phyloP scores from a whole-genome alignment of 2,329 filamentous ascomycete genomes.

The Nemania serpens region DNA sequence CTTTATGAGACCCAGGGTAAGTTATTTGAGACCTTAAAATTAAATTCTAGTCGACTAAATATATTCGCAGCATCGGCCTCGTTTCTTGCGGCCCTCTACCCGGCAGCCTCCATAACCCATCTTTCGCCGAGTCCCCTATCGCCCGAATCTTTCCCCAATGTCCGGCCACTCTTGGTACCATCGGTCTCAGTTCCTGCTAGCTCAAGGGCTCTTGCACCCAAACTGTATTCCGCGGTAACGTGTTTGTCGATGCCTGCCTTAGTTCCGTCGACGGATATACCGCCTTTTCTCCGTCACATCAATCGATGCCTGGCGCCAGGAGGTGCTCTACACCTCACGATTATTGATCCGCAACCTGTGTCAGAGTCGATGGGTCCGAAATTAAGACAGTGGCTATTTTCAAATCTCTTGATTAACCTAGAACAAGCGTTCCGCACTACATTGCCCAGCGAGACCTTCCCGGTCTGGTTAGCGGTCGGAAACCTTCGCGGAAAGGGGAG shows the following conservation, averaged over 20 bases:
- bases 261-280: slow-evolving; percentile 61
- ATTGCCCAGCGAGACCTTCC: slow-evolving; percentile 62
- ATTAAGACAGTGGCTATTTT: slow-evolving; percentile 65
- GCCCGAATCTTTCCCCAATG: slow-evolving; percentile 46
- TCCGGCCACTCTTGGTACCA: slow-evolving; percentile 41
- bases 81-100: slow-evolving; percentile 53
- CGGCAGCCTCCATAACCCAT: slow-evolving; percentile 50
- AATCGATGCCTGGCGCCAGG: slow-evolving; percentile 59
- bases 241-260: slow-evolving; percentile 61
- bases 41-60: slow-evolving; percentile 38
- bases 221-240: slow-evolving; percentile 55
- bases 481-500: slow-evolving; percentile 55
- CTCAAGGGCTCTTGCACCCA: slow-evolving; percentile 45
- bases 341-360: slow-evolving; percentile 67
- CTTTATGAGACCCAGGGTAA: slow-evolving; percentile 58
- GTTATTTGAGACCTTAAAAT: slow-evolving; percentile 21
- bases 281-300: slow-evolving; percentile 59
- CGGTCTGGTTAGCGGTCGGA: slow-evolving; percentile 62
- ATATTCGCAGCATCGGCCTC: slow-evolving; percentile 52
- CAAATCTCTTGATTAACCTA: slow-evolving; percentile 63
- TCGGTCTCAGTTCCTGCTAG: slow-evolving; percentile 40
- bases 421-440: slow-evolving; percentile 63
- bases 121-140: slow-evolving; percentile 51
- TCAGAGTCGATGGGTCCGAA: slow-evolving; percentile 60
- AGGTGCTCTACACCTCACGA: slow-evolving; percentile 61